phyloP scores from a whole-genome alignment of 169 alveolate species.

The Ichthyophthirius multifiliis region DNA sequence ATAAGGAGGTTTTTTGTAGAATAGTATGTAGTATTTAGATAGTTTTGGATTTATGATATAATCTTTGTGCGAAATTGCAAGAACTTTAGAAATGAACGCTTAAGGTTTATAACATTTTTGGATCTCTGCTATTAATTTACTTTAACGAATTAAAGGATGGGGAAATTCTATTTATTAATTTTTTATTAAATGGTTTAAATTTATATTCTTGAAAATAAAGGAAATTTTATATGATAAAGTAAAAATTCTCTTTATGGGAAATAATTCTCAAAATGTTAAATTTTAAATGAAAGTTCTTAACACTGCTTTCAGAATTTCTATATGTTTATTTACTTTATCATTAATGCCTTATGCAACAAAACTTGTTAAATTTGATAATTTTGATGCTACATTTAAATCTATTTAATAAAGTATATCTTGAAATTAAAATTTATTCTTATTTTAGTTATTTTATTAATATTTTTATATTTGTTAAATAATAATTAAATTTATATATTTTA shows the following conservation, averaged over 20 bases:
- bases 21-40: constrained; percentile 4
- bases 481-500: no score
- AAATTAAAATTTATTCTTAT: no score
- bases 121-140: background rate
- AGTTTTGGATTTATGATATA: background rate
- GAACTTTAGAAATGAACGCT: constrained; percentile 19
- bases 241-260: background rate
- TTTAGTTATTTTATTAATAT: no score
- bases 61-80: constrained; percentile 5
- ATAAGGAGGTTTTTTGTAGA: background rate
- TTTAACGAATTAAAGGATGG: background rate
- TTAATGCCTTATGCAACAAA: background rate
- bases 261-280: background rate
- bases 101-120: background rate
- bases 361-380: background rate
- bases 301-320: background rate
- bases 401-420: no score
- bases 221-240: background rate
- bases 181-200: background rate
- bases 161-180: background rate
- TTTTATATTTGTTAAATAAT: no score
- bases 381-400: no score
- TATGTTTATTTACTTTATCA: background rate
- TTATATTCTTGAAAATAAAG: background rate
- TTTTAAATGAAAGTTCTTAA: background rate